Evolutionary conservation across 441 rosid species (phyloP), one percentile per base, ranked within the genome.

Genomic region (Cnidoscolus chayamansa): DNA sequence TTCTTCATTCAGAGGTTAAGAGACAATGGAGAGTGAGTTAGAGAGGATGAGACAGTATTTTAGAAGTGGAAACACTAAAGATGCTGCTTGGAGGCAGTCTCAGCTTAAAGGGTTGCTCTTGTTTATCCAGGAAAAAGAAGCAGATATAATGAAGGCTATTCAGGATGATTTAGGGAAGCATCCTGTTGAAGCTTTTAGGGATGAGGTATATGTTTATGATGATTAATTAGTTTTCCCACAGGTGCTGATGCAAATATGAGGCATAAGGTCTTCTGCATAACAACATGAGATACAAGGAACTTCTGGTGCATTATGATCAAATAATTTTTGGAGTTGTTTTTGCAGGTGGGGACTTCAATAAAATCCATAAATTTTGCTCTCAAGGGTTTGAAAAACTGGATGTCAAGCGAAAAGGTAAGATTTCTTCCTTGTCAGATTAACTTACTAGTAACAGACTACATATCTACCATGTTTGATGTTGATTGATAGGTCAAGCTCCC

Each of bases 131-230:
- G 89, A 88, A 40, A 80, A 75, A 37, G 85, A 84, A 80, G 60
- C 10, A 1, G 84, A 82, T 0, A 81, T 90, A n/a, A 79, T 63
- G 11, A 51, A 53, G 68, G 90, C 90, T 53, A 76, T 90, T 0
- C 74, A 37, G 47, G 64, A 77, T 10, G 95, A 90, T 74, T 61
- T 90, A 35, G 92, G 95, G 16, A 90, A 88, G 63, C 89, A 85
- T 74, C 85, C 75, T 15, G 83, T 76, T 47, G 95, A 88, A 67
- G 86, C 90, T 17, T 88, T 77, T 53, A 82, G 90, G 83, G 95
- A 90, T 66, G 95, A 90, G 88, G 95, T 84, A 35, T 43, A 2
- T 54, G 4, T 25, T 25, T 9, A n/a, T 40, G 45, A 0, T 40
- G 6, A 40, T 35, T 35, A 35, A 4, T 4, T 35, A 35, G 37